phyloP scores from a whole-genome alignment of 192 early-diverging fungal species.

The Coemansia sp. region DNA sequence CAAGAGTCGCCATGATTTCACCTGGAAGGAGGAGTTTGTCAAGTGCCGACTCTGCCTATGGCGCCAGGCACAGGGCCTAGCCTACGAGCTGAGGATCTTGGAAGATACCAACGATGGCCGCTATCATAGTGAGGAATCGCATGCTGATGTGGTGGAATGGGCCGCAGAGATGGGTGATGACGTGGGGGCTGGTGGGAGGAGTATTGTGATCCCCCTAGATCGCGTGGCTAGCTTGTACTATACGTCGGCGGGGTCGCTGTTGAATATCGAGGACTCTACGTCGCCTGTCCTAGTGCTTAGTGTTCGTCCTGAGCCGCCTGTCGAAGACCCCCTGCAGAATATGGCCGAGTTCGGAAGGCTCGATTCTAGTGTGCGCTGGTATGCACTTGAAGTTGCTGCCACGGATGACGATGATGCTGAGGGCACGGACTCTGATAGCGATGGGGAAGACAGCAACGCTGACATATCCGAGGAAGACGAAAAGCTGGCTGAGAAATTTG shows the following conservation, averaged over 20 bases:
- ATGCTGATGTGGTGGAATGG: constrained; percentile 13
- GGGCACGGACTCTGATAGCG: constrained; percentile 4
- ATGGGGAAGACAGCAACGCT: neutral
- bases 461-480: constrained; percentile 2
- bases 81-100: constrained; percentile 63
- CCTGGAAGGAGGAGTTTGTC: constrained; percentile 83
- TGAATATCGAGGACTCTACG: constrained; percentile 76
- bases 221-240: constrained; percentile 69
- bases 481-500: neutral
- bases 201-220: constrained; percentile 50
- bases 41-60: constrained; percentile 56
- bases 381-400: constrained; percentile 24
- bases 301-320: constrained; percentile 25
- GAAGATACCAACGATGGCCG: constrained; percentile 79
- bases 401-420: neutral
- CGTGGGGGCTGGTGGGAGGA: constrained; percentile 16
- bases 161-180: constrained; percentile 9
- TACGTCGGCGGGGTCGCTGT: constrained; percentile 69
- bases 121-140: constrained; percentile 66
- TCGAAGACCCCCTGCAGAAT: neutral
- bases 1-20: constrained; percentile 64
- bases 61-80: constrained; percentile 19
- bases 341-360: constrained; percentile 29
- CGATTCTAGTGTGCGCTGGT: constrained; percentile 35
- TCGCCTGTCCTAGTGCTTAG: constrained; percentile 75